phyloP scores from a whole-genome alignment of 495 filamentous ascomycete species.

The Astrothelium macrocarpum region DNA sequence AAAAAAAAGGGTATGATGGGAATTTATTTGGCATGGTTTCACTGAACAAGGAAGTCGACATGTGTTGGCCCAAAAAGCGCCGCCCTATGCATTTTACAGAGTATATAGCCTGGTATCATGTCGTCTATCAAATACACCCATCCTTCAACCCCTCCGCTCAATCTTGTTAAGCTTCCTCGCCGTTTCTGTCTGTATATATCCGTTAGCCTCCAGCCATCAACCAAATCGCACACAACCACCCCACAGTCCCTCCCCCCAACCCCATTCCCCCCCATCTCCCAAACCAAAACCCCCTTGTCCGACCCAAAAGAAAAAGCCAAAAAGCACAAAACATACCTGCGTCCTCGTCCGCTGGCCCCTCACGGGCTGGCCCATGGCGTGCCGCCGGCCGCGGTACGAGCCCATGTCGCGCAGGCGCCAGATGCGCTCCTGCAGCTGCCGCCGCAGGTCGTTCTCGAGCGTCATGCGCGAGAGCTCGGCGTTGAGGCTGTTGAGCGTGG shows the following conservation, averaged over 20 bases:
- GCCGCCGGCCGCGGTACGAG: constrained; percentile 76
- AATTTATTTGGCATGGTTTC: neutral
- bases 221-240: neutral
- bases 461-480: constrained; percentile 82
- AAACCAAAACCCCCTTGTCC: constrained; percentile 4
- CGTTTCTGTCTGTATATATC: constrained; percentile 52
- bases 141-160: constrained; percentile 48
- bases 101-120: constrained; percentile 4
- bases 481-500: constrained; percentile 68
- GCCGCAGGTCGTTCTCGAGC: constrained; percentile 79
- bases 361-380: constrained; percentile 81
- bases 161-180: constrained; percentile 72
- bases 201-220: constrained; percentile 7
- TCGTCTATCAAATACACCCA: neutral
- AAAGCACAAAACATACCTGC: constrained; percentile 44
- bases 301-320: constrained; percentile 11
- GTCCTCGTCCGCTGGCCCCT: constrained; percentile 78
- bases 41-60: too few relatives aligned
- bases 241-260: neutral
- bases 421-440: constrained; percentile 73
- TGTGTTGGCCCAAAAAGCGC: neutral
- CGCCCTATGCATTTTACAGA: constrained; percentile 13
- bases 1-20: neutral
- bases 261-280: constrained; percentile 9
- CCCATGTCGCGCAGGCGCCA: constrained; percentile 81